phyloP scores from a whole-genome alignment of 1,284 basidiomycete species.

The Meripilus lineatus region DNA sequence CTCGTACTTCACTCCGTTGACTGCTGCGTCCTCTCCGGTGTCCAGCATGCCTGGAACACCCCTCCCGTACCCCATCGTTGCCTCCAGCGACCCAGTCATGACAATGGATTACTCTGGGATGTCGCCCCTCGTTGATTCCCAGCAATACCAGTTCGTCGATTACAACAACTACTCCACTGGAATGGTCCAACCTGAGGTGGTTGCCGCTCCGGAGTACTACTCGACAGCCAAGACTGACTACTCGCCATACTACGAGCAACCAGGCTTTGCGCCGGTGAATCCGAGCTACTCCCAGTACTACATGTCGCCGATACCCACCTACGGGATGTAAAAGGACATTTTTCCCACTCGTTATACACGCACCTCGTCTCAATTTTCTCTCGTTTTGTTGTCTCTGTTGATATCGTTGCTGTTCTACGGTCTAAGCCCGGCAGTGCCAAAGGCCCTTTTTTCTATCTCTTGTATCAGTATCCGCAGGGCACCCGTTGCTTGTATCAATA shows the following conservation, averaged over 20 bases:
- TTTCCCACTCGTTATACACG: background rate
- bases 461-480: constrained; percentile 8
- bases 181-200: background rate
- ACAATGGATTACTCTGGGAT: background rate
- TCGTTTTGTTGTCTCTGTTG: background rate
- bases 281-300: constrained; percentile 1
- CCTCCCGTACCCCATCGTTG: constrained; percentile 17
- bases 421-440: background rate
- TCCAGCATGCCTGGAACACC: constrained; percentile 27
- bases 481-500: constrained; percentile 11
- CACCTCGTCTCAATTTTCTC: background rate
- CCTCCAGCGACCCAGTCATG: constrained; percentile 13
- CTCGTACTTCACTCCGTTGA: constrained; percentile 16
- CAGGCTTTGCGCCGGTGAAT: constrained; percentile 6
- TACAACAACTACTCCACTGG: background rate
- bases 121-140: background rate
- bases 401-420: background rate
- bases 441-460: background rate
- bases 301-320: constrained; percentile 5
- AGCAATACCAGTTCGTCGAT: constrained; percentile 1
- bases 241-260: constrained; percentile 8
- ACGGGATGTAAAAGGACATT: constrained; percentile 7
- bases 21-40: constrained; percentile 25
- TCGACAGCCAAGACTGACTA: constrained; percentile 8
- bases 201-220: constrained; percentile 1